Conservation (phyloP, 2,329 filamentous ascomycete genomes). For the Fusarium sp. region DNA sequence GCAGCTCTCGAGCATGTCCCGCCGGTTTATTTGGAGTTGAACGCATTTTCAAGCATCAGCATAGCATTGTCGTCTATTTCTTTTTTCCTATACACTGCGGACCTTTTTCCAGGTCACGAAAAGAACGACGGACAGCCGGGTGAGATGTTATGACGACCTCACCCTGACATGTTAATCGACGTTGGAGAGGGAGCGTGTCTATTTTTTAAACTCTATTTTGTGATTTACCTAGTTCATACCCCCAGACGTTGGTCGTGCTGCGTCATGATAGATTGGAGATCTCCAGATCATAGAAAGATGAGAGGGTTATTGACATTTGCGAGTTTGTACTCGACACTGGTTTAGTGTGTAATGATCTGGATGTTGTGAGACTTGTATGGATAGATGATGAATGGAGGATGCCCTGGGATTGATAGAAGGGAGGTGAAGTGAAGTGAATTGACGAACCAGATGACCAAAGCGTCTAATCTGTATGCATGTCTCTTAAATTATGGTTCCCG, state of each 20-base stretch:
- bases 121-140: background rate
- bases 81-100: conserved; percentile 1
- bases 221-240: conserved; percentile 20
- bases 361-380: background rate
- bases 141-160: background rate
- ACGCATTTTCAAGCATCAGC: conserved; percentile 25
- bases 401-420: conserved; percentile 22
- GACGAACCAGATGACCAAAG: conserved; percentile 9
- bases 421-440: conserved; percentile 13
- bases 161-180: conserved; percentile 1
- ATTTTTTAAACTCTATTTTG: background rate
- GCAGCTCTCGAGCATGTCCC: conserved; percentile 12
- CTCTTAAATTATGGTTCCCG: background rate
- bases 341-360: background rate
- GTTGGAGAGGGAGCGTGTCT: background rate
- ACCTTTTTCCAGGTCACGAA: background rate
- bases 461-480: background rate
- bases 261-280: conserved; percentile 40
- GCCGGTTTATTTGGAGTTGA: conserved; percentile 24
- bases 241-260: conserved; percentile 20
- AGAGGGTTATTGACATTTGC: background rate
- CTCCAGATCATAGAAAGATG: conserved; percentile 27
- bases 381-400: conserved; percentile 5
- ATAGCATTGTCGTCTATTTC: conserved; percentile 24
- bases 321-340: conserved; percentile 2